Evolutionary conservation across 108 stramenopile genomes (phyloP).

Genomic region (Conticribra weissflogii): DNA sequence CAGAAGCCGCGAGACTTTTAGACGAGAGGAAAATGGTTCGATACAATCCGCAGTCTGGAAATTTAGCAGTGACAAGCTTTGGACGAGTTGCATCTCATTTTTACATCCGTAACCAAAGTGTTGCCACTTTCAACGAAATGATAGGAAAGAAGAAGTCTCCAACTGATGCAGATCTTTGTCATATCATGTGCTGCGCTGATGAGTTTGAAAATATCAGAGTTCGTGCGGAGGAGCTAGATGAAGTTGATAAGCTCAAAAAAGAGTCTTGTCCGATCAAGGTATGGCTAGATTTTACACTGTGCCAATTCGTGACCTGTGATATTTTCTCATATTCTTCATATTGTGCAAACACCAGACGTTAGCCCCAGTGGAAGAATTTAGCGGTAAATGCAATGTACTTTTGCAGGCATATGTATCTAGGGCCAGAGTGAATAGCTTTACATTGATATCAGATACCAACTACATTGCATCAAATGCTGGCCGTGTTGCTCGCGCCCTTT

Average conservation of each 20-base stretch:
- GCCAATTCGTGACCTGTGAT: too few relatives aligned
- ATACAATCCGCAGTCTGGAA: conserved; percentile 84
- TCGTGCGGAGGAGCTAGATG: conserved; percentile 93
- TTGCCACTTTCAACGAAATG: conserved; percentile 92
- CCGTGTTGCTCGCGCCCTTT: conserved; percentile 94
- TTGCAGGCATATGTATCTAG: conserved; percentile 92
- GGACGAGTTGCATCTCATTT: conserved; percentile 98
- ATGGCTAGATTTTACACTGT: too few relatives aligned
- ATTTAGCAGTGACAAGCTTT: conserved; percentile 90
- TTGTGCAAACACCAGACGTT: background rate
- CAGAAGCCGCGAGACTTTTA: conserved; percentile 82
- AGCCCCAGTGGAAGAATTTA: conserved; percentile 73
- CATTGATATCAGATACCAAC: conserved; percentile 95
- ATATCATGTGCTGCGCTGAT: conserved; percentile 88
- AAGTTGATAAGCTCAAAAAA: conserved; percentile 70
- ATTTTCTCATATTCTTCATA: background rate
- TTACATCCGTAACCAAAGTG: conserved; percentile 95
- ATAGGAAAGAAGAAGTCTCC: conserved; percentile 56
- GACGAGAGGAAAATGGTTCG: conserved; percentile 90
- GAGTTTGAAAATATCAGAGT: conserved; percentile 97
- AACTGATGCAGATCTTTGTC: conserved; percentile 82
- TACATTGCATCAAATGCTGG: conserved; percentile 97
- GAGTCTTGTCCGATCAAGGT: conserved; percentile 71
- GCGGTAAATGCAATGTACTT: conserved; percentile 92
- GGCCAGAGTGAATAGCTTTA: conserved; percentile 81